Evolutionary conservation across 257 asterid species (phyloP), one percentile per base, ranked within the genome.

Genomic region (Craterostigma plantagineum): DNA sequence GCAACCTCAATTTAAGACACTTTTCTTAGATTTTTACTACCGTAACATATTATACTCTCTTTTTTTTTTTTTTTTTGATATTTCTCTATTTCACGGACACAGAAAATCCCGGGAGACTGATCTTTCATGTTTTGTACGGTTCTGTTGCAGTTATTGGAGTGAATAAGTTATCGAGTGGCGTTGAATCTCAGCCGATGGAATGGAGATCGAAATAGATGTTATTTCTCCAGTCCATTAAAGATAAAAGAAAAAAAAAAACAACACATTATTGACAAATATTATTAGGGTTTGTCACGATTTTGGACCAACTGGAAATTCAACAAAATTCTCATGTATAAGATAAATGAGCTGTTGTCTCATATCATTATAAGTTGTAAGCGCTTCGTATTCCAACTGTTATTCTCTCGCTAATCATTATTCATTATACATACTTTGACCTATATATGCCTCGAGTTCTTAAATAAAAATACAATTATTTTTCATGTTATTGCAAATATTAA

Each of bases 1-100:
- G 63, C 56, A 51, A 67, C 79, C 73, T 66, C 71, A 61, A 76
- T 72, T 76, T 62, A 72, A 69, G 70, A 52, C 67, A 56, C 38
- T 48, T 45, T 55, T n/a, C 48, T 36, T 44, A 45, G 57, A 23
- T 23, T 23, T n/a, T 23, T 23, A 23, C 4, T 23, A 23, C 30
- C 30, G 6, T 23, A 23, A 23, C 30, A 23, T 23, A n/a, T n/a
- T 23, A 23, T 23, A 23, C n/a, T n/a, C n/a, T n/a, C n/a, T n/a
- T n/a, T n/a, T n/a, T n/a, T n/a, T n/a, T n/a, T n/a, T n/a, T n/a
- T n/a, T 45, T 46, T 51, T 57, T 62, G 53, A 35, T 54, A 54
- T 30, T 36, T 9, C 11, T 48, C 3, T 3, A 11, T 45, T 39
- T 54, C 33, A 41, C n/a, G 53, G n/a, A 35, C 48, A 14, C 48